Evolutionary conservation across 108 stramenopile species (phyloP), one percentile per base, ranked within the genome.

Genomic region (Cyclostephanos tholiformis): DNA sequence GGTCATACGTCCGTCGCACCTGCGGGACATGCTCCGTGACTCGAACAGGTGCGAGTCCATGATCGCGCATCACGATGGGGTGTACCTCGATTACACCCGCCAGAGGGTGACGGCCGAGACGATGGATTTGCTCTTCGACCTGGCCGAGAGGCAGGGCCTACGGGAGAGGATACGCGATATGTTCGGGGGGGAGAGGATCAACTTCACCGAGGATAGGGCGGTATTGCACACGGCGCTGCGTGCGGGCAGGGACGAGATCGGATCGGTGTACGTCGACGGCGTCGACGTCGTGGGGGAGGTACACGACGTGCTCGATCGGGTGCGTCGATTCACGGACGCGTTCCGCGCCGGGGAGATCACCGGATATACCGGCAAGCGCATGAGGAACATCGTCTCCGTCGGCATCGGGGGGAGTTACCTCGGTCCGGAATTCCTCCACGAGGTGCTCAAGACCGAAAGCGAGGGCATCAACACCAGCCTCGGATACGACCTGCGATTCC

Each of bases 361-460:
- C 53, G 99, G 99, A 19, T 96, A 95, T 66, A 99, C 97, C 14
- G 99, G 98, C 20, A 98, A 99, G 86, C 76, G 95, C 35, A 78
- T 99, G 38, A 77, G 89, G 49, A 97, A 96, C 67, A 95, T 99
- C 56, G 86, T 99, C 9, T 95, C 95, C 20, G 97, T 99, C 36
- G 99, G 99, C 12, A 99, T 99, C 74, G 99, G 99, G 68, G 99
- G 98, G 9, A 96, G 93, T n/a, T 95, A 97, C 68, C 82, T 95
- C 25, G 99, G 99, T 5, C 98, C 99, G 6, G 99, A 99, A 74
- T 99, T 99, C 77, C 83, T 99, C 38, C 95, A 94, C 72, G 99
- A 80, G 66, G 96, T 96, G 14, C 77, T 99, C n/a, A 96, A 95
- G 46, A 97, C 95, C 17, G 96, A 95, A 65, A 93, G 91, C 29